Conservation (phyloP, 495 filamentous ascomycete species). For the Aspergillus nanangensis region DNA sequence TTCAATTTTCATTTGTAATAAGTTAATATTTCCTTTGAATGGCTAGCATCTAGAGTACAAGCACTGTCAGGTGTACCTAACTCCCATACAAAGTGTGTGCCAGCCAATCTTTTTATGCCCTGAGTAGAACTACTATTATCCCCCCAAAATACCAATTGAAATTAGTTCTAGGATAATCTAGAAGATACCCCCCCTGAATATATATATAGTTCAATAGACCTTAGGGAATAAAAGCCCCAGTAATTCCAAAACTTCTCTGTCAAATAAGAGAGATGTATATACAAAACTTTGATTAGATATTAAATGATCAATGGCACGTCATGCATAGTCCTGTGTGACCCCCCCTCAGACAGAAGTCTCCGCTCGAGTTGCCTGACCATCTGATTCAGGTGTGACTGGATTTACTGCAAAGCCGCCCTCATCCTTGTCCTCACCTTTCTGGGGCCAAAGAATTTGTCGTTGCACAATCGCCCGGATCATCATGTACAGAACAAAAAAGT, state of each 20-base stretch:
- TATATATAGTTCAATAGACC: too few relatives aligned
- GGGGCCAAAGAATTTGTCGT: slow-evolving; percentile 67
- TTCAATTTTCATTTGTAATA: too few relatives aligned
- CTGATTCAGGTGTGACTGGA: slow-evolving; percentile 22
- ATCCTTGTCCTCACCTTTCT: slow-evolving; percentile 61
- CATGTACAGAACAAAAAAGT: slow-evolving; percentile 62
- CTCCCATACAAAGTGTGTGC: too few relatives aligned
- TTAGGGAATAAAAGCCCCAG: too few relatives aligned
- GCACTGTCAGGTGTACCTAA: too few relatives aligned
- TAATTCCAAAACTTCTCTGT: neutral
- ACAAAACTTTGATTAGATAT: neutral
- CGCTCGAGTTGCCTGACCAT: slow-evolving; percentile 2
- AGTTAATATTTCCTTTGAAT: too few relatives aligned
- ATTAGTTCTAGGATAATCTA: too few relatives aligned
- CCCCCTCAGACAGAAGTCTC: neutral
- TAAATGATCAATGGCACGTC: neutral
- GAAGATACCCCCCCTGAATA: too few relatives aligned
- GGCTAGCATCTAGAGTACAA: too few relatives aligned
- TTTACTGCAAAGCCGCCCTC: slow-evolving; percentile 54
- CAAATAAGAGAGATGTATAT: neutral
- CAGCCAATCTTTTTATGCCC: too few relatives aligned
- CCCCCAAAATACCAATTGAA: too few relatives aligned
- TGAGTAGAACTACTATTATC: too few relatives aligned
- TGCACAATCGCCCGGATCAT: slow-evolving; percentile 66
- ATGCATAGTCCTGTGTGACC: neutral